Evolutionary conservation across 2,329 filamentous ascomycete genomes (phyloP).

Genomic region (Lachnellula arida): DNA sequence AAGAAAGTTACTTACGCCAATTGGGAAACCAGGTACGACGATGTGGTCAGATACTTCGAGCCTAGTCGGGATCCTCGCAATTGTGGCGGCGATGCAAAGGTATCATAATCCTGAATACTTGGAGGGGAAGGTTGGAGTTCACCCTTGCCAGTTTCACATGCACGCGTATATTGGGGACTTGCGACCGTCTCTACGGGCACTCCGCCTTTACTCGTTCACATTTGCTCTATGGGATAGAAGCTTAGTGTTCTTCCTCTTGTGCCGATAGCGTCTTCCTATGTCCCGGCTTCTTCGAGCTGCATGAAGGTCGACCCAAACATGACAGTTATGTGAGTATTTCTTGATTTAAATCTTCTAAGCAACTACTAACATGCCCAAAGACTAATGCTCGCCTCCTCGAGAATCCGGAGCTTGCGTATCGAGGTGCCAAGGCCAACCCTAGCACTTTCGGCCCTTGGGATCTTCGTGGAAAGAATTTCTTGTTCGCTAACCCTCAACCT

Average conservation of each 20-base stretch:
- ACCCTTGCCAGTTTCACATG: too few species aligned
- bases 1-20: too few species aligned
- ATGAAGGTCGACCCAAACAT: slow-evolving; percentile 63
- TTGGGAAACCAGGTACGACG: too few species aligned
- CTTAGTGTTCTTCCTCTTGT: too few species aligned
- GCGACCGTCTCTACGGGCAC: too few species aligned
- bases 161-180: too few species aligned
- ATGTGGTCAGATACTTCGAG: too few species aligned
- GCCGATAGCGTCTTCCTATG: slow-evolving; percentile 38
- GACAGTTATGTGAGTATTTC: slow-evolving; percentile 40
- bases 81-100: too few species aligned
- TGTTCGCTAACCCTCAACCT: slow-evolving; percentile 54
- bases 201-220: too few species aligned
- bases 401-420: slow-evolving; percentile 67
- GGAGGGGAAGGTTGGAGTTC: too few species aligned
- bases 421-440: slow-evolving; percentile 47
- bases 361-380: slow-evolving; percentile 20
- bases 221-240: slow-evolving; percentile 53
- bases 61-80: too few species aligned
- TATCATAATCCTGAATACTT: too few species aligned
- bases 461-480: slow-evolving; percentile 75
- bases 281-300: slow-evolving; percentile 61
- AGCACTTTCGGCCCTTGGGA: slow-evolving; percentile 77
- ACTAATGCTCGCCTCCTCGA: slow-evolving; percentile 68
- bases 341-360: background rate